Evolutionary conservation across 495 filamentous ascomycete genomes (phyloP).

Genomic region (Aspergillus hancockii): DNA sequence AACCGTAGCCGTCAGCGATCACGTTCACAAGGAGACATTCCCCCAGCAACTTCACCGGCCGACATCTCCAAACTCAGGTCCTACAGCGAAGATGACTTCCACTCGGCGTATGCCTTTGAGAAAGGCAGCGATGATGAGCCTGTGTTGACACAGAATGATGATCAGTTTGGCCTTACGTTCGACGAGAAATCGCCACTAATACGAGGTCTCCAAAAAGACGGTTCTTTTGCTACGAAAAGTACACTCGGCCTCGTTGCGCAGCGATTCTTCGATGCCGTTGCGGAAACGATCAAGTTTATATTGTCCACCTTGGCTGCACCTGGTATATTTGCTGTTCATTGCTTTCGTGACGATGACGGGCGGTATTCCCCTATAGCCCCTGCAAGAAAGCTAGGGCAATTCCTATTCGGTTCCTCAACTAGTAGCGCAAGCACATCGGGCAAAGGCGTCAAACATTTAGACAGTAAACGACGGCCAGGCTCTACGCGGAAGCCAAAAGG

Average conservation of each 20-base stretch:
- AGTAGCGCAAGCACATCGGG: conserved; percentile 25
- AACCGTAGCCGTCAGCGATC: conserved; percentile 58
- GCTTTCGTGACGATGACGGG: conserved; percentile 77
- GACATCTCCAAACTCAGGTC: conserved; percentile 52
- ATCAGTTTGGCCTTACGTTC: conserved; percentile 33
- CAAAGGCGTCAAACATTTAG: conserved; percentile 31
- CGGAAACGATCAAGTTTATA: conserved; percentile 71
- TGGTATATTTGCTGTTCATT: conserved; percentile 76
- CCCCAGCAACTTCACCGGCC: conserved; percentile 42
- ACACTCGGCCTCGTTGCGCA: conserved; percentile 41
- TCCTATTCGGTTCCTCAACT: conserved; percentile 28
- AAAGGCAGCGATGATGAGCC: conserved; percentile 37
- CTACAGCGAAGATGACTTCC: conserved; percentile 45
- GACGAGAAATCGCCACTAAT: conserved; percentile 71
- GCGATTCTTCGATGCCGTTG: conserved; percentile 54
- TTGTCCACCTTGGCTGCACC: conserved; percentile 77
- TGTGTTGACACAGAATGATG: conserved; percentile 28
- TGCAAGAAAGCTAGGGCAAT: conserved; percentile 57
- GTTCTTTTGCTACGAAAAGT: conserved; percentile 58
- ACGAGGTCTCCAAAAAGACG: conserved; percentile 44
- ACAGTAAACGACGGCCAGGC: conserved; percentile 32
- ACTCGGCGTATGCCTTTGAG: conserved; percentile 30
- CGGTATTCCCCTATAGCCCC: conserved; percentile 71
- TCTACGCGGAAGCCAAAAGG: conserved; percentile 41
- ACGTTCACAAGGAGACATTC: conserved; percentile 62